Conservation (phyloP, 768 basidiomycete genomes). For the Nidula microcarpa region DNA sequence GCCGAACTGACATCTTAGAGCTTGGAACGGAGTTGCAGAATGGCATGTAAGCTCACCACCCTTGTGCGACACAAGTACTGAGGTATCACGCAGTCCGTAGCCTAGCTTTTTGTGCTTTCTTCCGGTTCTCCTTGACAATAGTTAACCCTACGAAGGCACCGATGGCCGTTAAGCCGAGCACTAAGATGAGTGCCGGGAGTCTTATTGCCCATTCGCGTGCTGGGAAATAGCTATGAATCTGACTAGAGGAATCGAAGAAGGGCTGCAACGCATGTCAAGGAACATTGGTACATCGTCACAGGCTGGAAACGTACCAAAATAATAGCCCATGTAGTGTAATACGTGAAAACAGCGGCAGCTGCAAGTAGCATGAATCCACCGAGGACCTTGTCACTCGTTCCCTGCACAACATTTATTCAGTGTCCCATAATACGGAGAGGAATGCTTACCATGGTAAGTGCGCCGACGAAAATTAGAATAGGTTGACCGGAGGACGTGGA, state of each 20-base stretch:
- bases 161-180: slow-evolving; percentile 77
- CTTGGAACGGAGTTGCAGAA: neutral
- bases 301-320: slow-evolving; percentile 59
- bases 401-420: slow-evolving; percentile 35
- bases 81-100: slow-evolving; percentile 51
- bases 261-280: slow-evolving; percentile 42
- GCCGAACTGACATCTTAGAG: neutral
- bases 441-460: slow-evolving; percentile 12
- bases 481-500: too few relatives aligned
- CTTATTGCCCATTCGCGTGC: slow-evolving; percentile 90
- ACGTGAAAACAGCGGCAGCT: slow-evolving; percentile 74
- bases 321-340: slow-evolving; percentile 92
- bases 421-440: too few relatives aligned
- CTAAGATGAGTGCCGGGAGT: slow-evolving; percentile 78
- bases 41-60: neutral
- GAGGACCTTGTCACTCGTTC: slow-evolving; percentile 73
- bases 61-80: neutral
- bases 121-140: slow-evolving; percentile 69
- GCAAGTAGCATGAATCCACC: slow-evolving; percentile 79
- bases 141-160: slow-evolving; percentile 79
- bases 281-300: neutral
- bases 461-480: neutral
- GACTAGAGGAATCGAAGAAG: slow-evolving; percentile 74
- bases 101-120: slow-evolving; percentile 60
- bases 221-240: slow-evolving; percentile 79